Base-by-base conservation (phyloP, 2,329 filamentous ascomycete species). In the Hypoxylon sp. region DNA sequence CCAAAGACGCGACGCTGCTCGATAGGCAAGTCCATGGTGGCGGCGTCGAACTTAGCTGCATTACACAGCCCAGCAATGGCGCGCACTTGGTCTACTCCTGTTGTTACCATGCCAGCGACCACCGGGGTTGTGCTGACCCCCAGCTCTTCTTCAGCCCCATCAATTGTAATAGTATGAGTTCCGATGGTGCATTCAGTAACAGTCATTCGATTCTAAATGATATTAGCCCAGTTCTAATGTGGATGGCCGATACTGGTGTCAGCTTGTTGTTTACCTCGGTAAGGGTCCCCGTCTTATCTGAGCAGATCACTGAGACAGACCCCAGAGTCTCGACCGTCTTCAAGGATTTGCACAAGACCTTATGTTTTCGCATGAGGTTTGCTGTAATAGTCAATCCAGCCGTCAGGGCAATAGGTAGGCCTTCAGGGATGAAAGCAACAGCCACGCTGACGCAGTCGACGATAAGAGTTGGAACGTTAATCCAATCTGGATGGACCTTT, bases 241-340 rank as follows among this genome's bases (percentile, higher is more conserved):
- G n/a, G 2, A 1, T 46, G 37, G n/a, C 37, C 37, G 46, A 54
- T 24, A 19, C 13, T n/a, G 8, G 27, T 61, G 44, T 21, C 37
- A 5, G 31, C 19, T n/a, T 2, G 3, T 29, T 52, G 69, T 79
- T 72, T 77, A 78, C 86, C 82, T 82, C 79, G 11, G 90, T 92
- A 62, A 92, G 80, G 0, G 90, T 92, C 2, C 92, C 92, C 0
- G 91, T 93, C 81, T 93, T 93, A 77, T 93, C 92, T 0, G 90
- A 92, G 76, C 91, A 93, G 44, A 94, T 89, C 6, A 92, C 87
- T 0, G 89, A 91, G 1, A 93, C 91, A 0, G 89, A 85, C 0
- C 92, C 92, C 0, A 93, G 84, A 0, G 91, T 93, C 79, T 93
- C 92, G 0, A 93, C 91, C 0, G 92, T 93, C 80, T 92, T 92